Base-by-base conservation (phyloP, 2,329 filamentous ascomycete species). In the Orbilia javanica region DNA sequence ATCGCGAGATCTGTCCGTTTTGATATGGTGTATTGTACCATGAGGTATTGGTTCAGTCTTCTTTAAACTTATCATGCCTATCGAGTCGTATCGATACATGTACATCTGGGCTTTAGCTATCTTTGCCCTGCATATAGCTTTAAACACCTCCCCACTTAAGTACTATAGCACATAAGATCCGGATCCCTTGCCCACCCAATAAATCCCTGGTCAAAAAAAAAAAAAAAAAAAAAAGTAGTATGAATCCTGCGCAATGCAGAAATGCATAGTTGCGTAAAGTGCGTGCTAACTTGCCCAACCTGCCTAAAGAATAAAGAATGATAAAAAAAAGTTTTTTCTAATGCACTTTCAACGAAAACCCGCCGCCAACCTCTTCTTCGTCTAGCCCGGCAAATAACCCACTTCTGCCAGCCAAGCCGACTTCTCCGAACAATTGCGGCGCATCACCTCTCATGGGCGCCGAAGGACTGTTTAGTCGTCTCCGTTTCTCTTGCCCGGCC, bases 401-500 rank as follows among this genome's bases (percentile, higher is more conserved):
- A 76, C 86, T 86, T 86, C 52, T 31, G 44, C 65, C 70, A 29
- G 62, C 76, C 29, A 76, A 34, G 42, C 86, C 82, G 36, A 81
- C 83, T 63, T 85, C 86, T 74, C 84, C 83, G 20, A 81, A 80
- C 27, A 88, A 82, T 80, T 83, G 84, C 1, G 89, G 89, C 72
- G 88, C 89, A 63, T 92, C 90, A 0, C 94, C 94, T 34, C 95
- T 87, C 44, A 88, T 89, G 0, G 96, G 96, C 5, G 96, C 96
- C 83, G 94, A 91, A 0, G 96, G 96, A 79, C 91, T 94, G 55
- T 60, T 42, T 77, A 90, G 89, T 76, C 89, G 87, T 80, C 93
- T 87, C 81, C 94, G 87, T 82, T 90, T 91, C 86, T 99, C 96
- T 86, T 96, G 92, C 0, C 94, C 93, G 0, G 96, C 96, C 84